Conservation (phyloP, 2,329 filamentous ascomycete genomes). For the Aspergillus amoenus region DNA sequence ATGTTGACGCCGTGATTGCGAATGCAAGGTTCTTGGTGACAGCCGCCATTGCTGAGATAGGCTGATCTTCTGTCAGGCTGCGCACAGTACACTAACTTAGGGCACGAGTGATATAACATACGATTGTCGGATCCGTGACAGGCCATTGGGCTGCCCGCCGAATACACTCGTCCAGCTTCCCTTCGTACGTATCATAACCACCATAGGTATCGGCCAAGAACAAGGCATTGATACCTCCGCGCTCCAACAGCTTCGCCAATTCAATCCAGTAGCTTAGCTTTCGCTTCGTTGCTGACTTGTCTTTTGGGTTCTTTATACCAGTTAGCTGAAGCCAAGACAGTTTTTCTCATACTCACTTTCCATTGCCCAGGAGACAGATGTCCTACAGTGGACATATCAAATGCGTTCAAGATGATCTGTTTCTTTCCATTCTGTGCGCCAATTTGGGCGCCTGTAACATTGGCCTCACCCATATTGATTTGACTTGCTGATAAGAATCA, state of each 20-base stretch:
- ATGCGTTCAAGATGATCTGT: slow-evolving; percentile 63
- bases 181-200: slow-evolving; percentile 63
- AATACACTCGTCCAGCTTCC: slow-evolving; percentile 60
- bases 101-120: slow-evolving; percentile 32
- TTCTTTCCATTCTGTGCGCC: slow-evolving; percentile 45
- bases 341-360: slow-evolving; percentile 50
- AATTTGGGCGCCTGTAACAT: background rate
- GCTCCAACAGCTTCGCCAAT: slow-evolving; percentile 61
- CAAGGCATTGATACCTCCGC: slow-evolving; percentile 62
- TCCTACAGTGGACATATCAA: slow-evolving; percentile 65
- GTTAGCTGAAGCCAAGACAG: background rate
- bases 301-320: slow-evolving; percentile 54
- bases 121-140: slow-evolving; percentile 63
- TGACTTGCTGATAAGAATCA: background rate
- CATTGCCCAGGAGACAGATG: slow-evolving; percentile 67
- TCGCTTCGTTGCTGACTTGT: slow-evolving; percentile 61
- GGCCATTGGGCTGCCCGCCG: slow-evolving; percentile 64
- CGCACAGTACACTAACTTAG: too few species aligned
- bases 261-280: slow-evolving; percentile 64
- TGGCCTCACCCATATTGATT: slow-evolving; percentile 22
- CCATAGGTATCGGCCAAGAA: slow-evolving; percentile 68
- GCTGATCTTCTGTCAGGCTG: slow-evolving; percentile 36
- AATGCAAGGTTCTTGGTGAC: slow-evolving; percentile 65
- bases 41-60: slow-evolving; percentile 65
- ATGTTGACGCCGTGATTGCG: slow-evolving; percentile 63